Percentiles rank a stretch among this genome's conserved stretches.
These are phyloP conservation scores for Teratosphaeria destructans DNA, from an alignment of 2,329 filamentous ascomycete species.

Conservation along the genomic window DNA sequence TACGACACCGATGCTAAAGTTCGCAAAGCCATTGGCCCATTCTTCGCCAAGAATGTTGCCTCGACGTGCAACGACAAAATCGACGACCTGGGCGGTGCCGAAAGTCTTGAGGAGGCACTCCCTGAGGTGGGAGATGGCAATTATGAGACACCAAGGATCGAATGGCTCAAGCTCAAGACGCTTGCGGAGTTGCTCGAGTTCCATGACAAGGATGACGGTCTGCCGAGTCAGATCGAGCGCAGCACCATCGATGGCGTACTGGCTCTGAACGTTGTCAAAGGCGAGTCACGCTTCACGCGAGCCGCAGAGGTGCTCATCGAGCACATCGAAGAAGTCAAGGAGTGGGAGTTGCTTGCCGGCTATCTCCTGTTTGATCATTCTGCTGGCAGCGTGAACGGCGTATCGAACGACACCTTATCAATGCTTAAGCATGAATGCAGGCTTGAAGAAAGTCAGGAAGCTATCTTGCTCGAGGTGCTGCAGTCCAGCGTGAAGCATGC, in stretches of 20 bases:
- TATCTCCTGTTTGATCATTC: conserved; percentile 93
- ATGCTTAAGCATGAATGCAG: conserved; percentile 63
- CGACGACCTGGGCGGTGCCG: conserved; percentile 74
- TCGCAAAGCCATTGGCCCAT: conserved; percentile 77
- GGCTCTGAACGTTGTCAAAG: conserved; percentile 51
- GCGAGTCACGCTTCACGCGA: conserved; percentile 74
- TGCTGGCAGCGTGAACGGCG: conserved; percentile 37
- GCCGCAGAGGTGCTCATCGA: conserved; percentile 81
- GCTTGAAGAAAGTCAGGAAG: conserved; percentile 66
- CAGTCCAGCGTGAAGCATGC: conserved; percentile 69
- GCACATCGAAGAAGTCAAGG: conserved; percentile 65
- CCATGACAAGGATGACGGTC: conserved; percentile 54
- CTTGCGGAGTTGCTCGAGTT: conserved; percentile 71
- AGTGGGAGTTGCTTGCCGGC: conserved; percentile 81
- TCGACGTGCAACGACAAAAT: conserved; percentile 70
- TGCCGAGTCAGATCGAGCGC: conserved; percentile 39
- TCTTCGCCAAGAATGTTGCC: conserved; percentile 80
- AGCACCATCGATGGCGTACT: conserved; percentile 26
- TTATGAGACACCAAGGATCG: conserved; percentile 49
- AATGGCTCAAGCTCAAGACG: conserved; percentile 89
- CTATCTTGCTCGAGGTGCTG: conserved; percentile 76
- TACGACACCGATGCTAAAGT: conserved; percentile 80
- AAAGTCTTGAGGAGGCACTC: conserved; percentile 64
- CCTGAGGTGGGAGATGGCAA: conserved; percentile 63
- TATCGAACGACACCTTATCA: conserved; percentile 49